Conservation (phyloP, 306 rosid genomes). For the Cicer judaicum region DNA sequence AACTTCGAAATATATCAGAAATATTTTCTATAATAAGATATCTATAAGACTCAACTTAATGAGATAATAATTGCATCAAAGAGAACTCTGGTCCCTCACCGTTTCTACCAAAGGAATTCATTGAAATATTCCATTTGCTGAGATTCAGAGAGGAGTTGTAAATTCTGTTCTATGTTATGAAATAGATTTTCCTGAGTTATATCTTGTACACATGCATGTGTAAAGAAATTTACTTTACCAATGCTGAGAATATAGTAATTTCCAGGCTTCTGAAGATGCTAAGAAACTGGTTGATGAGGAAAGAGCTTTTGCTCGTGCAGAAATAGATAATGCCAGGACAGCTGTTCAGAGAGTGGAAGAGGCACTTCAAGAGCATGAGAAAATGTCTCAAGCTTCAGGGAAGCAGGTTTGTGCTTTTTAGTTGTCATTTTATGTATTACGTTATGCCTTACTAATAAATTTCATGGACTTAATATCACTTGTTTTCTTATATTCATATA, state of each 20-base stretch:
- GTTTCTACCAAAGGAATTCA: background rate
- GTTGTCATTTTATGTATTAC: conserved; percentile 23
- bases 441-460: conserved; percentile 11
- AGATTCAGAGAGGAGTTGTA: conserved; percentile 21
- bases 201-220: conserved; percentile 1
- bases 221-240: conserved; percentile 20
- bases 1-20: no score
- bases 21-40: no score
- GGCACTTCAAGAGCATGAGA: conserved; percentile 86
- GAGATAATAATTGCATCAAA: background rate
- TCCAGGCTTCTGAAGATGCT: conserved; percentile 98
- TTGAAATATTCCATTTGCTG: background rate
- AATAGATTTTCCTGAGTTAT: conserved; percentile 9
- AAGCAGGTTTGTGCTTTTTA: conserved; percentile 65
- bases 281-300: conserved; percentile 89
- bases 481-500: conserved; percentile 9
- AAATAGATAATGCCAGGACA: conserved; percentile 88
- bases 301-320: conserved; percentile 94
- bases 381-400: conserved; percentile 76
- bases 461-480: background rate
- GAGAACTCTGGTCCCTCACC: background rate
- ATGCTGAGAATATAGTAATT: conserved; percentile 42
- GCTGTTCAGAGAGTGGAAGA: conserved; percentile 96
- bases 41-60: no score
- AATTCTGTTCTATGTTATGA: conserved; percentile 26